phyloP scores from a whole-genome alignment of 2,329 filamentous ascomycete genomes.

The Gyromitra esculenta region DNA sequence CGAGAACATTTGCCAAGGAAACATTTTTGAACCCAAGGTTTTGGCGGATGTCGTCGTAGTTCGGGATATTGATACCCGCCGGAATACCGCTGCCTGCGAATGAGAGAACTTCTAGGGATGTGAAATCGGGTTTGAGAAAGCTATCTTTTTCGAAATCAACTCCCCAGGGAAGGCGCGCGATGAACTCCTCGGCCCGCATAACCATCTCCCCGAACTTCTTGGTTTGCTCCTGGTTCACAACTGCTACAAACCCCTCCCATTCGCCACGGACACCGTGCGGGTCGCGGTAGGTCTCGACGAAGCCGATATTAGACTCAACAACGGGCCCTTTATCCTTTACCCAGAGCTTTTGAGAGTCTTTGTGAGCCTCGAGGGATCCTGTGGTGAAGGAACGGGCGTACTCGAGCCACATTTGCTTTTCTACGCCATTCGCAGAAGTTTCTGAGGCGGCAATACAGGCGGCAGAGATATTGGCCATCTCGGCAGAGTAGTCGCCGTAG shows the following conservation, averaged over 20 bases:
- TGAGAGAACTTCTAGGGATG: constrained; percentile 74
- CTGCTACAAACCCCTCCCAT: constrained; percentile 84
- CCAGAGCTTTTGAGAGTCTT: constrained; percentile 82
- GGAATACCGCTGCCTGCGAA: constrained; percentile 66
- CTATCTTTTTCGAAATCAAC: constrained; percentile 94
- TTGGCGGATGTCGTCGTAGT: constrained; percentile 81
- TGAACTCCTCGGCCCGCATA: constrained; percentile 79
- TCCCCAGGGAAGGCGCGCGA: constrained; percentile 88
- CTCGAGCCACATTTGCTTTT: constrained; percentile 76
- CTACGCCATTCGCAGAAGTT: constrained; percentile 76
- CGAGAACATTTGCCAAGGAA: constrained; percentile 90
- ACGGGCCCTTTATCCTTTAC: constrained; percentile 82
- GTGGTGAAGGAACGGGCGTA: constrained; percentile 79
- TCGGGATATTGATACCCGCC: constrained; percentile 66
- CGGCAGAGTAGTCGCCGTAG: constrained; percentile 77
- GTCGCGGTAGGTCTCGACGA: constrained; percentile 86
- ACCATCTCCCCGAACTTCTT: constrained; percentile 80
- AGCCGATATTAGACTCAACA: constrained; percentile 83
- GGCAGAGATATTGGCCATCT: constrained; percentile 75
- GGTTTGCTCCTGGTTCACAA: constrained; percentile 91
- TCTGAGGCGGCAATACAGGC: constrained; percentile 74
- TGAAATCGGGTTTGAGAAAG: constrained; percentile 95
- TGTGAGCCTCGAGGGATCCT: constrained; percentile 80
- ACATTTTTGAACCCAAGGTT: constrained; percentile 91
- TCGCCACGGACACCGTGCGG: constrained; percentile 82